Percentiles rank a stretch among this genome's conserved stretches.
Evolutionary conservation across 2,329 filamentous ascomycete species (phyloP).

Genomic region (Pseudocercospora musae): DNA sequence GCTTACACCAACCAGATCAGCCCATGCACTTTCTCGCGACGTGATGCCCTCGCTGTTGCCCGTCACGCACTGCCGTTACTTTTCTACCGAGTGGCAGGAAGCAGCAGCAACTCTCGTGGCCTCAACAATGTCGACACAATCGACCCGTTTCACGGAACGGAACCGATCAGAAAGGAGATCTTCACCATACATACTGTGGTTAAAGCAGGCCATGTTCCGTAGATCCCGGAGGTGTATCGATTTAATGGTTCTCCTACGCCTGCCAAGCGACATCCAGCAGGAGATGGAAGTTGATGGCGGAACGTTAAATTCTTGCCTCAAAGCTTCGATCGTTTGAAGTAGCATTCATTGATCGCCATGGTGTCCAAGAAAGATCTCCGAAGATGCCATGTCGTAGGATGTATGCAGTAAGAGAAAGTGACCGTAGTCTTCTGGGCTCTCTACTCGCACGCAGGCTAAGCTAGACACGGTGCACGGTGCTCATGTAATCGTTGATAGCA

Average conservation of each 20-base stretch:
- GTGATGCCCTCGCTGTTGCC: background rate
- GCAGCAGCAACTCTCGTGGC: slow-evolving; percentile 7
- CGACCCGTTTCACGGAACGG: slow-evolving; percentile 6
- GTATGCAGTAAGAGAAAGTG: too few relatives aligned
- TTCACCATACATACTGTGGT: too few relatives aligned
- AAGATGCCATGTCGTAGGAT: too few relatives aligned
- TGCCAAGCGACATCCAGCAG: background rate
- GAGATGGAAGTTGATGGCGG: too few relatives aligned
- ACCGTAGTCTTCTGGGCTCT: too few relatives aligned
- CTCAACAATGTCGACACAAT: slow-evolving; percentile 5
- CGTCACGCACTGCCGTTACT: background rate
- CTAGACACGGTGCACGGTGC: background rate
- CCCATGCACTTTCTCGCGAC: background rate
- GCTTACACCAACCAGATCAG: background rate
- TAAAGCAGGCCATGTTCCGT: background rate
- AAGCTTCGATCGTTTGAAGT: too few relatives aligned
- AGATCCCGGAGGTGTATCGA: background rate
- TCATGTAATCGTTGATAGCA: background rate
- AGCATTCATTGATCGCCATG: too few relatives aligned
- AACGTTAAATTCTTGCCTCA: too few relatives aligned
- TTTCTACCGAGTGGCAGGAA: slow-evolving; percentile 8
- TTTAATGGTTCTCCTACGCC: background rate
- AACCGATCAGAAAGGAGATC: too few relatives aligned
- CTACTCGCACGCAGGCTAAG: too few relatives aligned
- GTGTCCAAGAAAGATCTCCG: too few relatives aligned